Percentiles rank a stretch among this genome's conserved stretches.
phyloP scores from a whole-genome alignment of 2,329 filamentous ascomycete genomes.

The Coniochaeta ligniaria region DNA sequence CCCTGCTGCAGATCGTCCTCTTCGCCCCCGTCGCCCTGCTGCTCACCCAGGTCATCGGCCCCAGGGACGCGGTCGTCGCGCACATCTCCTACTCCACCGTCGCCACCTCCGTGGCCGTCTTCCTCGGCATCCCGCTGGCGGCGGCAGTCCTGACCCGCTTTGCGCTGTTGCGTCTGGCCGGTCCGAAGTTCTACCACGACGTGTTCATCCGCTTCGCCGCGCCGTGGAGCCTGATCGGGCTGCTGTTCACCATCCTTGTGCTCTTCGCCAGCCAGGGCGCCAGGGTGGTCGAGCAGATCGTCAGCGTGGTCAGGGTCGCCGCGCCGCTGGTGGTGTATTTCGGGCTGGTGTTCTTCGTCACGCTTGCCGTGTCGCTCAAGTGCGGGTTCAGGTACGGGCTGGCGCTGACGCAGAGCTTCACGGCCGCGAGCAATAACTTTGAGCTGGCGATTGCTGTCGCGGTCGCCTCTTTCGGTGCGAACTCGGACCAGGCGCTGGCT shows the following conservation, averaged over 20 bases:
- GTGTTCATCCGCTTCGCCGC: slow-evolving; percentile 63
- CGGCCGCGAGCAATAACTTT: slow-evolving; percentile 88
- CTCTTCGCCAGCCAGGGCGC: slow-evolving; percentile 77
- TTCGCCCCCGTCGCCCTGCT: slow-evolving; percentile 63
- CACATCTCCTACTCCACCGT: slow-evolving; percentile 55
- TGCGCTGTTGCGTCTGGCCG: slow-evolving; percentile 44
- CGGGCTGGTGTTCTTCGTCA: slow-evolving; percentile 62
- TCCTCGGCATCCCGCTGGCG: slow-evolving; percentile 75
- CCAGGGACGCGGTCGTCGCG: slow-evolving; percentile 20
- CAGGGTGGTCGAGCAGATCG: slow-evolving; percentile 74
- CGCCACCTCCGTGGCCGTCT: slow-evolving; percentile 75
- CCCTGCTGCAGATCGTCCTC: slow-evolving; percentile 65
- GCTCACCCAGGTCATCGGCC: slow-evolving; percentile 64
- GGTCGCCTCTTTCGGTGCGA: slow-evolving; percentile 69
- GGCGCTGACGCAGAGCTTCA: slow-evolving; percentile 69
- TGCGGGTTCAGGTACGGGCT: slow-evolving; percentile 49
- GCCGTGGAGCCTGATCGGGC: slow-evolving; percentile 72
- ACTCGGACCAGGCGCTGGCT: slow-evolving; percentile 75
- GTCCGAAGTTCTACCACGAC: slow-evolving; percentile 55
- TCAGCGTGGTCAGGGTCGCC: slow-evolving; percentile 72
- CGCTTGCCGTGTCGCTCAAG: slow-evolving; percentile 52
- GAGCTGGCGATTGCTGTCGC: slow-evolving; percentile 86
- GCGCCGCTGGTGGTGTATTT: slow-evolving; percentile 82
- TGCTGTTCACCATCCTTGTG: slow-evolving; percentile 81
- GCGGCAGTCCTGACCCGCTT: slow-evolving; percentile 74